A percentile compares a stretch with the other conserved stretches of the same genome.
These are phyloP conservation scores for Backusella morwellensis DNA, from an alignment of 192 early-diverging fungal genomes.

Conservation along the genomic window DNA sequence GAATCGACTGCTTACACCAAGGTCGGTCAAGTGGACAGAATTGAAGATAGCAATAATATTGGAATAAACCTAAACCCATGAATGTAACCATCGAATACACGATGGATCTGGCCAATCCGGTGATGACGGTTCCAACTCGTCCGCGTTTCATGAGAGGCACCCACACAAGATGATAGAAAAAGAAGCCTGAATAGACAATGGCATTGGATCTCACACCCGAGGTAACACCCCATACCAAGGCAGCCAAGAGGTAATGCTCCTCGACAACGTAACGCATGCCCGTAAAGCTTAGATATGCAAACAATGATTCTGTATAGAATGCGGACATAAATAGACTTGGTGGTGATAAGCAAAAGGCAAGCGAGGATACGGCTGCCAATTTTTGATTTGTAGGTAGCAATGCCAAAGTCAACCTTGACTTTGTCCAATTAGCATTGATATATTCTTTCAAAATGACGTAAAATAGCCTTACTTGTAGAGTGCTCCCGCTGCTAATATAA, in stretches of 20 bases:
- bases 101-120: background rate
- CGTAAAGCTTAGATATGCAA: conserved; percentile 74
- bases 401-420: conserved; percentile 14
- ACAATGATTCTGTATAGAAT: conserved; percentile 86
- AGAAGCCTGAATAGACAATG: conserved; percentile 78
- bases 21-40: conserved; percentile 61
- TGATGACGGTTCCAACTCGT: background rate
- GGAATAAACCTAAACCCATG: conserved; percentile 60
- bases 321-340: conserved; percentile 86
- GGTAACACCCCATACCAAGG: conserved; percentile 62
- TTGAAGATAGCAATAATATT: conserved; percentile 54
- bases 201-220: conserved; percentile 77
- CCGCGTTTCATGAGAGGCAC: background rate
- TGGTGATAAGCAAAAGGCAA: conserved; percentile 76
- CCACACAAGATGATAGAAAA: conserved; percentile 65
- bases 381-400: conserved; percentile 34
- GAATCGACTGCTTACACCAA: conserved; percentile 65
- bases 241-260: conserved; percentile 51
- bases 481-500: conserved; percentile 67
- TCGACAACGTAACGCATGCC: conserved; percentile 63
- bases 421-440: background rate
- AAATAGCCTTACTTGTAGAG: conserved; percentile 61
- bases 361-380: conserved; percentile 61
- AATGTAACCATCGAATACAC: conserved; percentile 39
- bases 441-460: too few species aligned